Evolutionary conservation across 768 basidiomycete species (phyloP), one percentile per base, ranked within the genome.

Genomic region (Kwoniella bestiolae): DNA sequence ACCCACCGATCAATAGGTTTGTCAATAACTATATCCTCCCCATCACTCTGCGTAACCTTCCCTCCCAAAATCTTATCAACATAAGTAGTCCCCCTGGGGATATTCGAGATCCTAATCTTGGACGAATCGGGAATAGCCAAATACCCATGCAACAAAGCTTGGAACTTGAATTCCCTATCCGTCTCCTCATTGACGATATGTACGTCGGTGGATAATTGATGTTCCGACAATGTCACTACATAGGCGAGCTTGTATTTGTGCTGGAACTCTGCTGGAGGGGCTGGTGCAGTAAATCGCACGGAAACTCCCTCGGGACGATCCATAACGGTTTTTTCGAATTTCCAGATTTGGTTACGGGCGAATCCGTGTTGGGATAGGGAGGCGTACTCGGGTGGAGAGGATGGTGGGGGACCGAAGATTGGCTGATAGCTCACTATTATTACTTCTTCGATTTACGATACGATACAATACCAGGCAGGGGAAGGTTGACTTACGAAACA

Each of bases 91-190:
- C 88, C 85, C 73, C 87, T 84, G 34, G 95, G 84, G 6, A 91
- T 86, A 7, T 84, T 83, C 68, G 92, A 84, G 2, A 85, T 80
- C n/a, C 87, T 87, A 3, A 80, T 86, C 73, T 64, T 85, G 80
- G 16, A 88, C 82, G 49, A 89, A 87, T 49, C 87, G 9, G 78
- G 77, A 9, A 83, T 79, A 35, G 85, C 86, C 69, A 96, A 85
- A 82, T 99, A 99, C 53, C 87, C 93, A 82, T 99, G 96, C 59
- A 99, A 85, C 49, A 98, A 85, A 1, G 93, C 90, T 79, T 99
- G 96, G 84, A 95, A 98, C 77, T 89, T 87, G 45, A 97, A 85
- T 4, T 74, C 71, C 45, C 72, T 69, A 3, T 31, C 12, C 51
- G 23, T 80, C 8, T 61, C 87, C 0, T 87, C 84, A 76, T 96